phyloP scores from a whole-genome alignment of 805 yeast species.

The Kodamaea neixiangensis region DNA sequence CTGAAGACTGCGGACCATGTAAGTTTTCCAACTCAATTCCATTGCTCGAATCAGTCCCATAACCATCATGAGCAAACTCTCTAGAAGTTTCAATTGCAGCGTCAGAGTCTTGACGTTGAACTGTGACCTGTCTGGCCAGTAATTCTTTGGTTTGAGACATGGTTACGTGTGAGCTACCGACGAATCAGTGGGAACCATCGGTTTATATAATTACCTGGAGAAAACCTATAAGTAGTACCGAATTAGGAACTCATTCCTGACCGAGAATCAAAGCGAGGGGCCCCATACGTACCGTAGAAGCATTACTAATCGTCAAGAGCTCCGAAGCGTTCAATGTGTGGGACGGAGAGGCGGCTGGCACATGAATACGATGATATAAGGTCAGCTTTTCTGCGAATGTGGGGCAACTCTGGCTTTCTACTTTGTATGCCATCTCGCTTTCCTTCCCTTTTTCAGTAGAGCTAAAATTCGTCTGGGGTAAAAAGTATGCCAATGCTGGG shows the following conservation, averaged over 20 bases:
- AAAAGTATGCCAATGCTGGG: too few relatives aligned
- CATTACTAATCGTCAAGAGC: not conserved
- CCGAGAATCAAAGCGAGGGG: not conserved
- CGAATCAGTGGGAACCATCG: not conserved
- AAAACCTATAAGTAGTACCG: not conserved
- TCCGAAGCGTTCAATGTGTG: not conserved
- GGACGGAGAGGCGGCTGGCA: not conserved
- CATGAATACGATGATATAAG: not conserved
- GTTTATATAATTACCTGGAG: not conserved
- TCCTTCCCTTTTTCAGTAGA: not conserved
- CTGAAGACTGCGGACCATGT: not conserved
- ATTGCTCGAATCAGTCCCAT: not conserved
- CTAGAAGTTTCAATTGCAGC: not conserved
- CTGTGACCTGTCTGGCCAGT: conserved; percentile 1
- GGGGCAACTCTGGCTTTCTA: not conserved
- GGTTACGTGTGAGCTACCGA: too few relatives aligned
- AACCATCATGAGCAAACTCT: not conserved
- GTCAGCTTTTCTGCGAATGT: not conserved
- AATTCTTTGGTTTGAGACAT: not conserved
- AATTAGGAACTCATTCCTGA: not conserved
- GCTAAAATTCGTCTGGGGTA: not conserved
- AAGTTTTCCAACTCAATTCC: conserved; percentile 2
- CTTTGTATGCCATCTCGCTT: not conserved
- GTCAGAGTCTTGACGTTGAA: conserved; percentile 1
- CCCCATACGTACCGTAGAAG: not conserved